Conservation (phyloP, 345 rosid species). For the Toxicodendron radicans region DNA sequence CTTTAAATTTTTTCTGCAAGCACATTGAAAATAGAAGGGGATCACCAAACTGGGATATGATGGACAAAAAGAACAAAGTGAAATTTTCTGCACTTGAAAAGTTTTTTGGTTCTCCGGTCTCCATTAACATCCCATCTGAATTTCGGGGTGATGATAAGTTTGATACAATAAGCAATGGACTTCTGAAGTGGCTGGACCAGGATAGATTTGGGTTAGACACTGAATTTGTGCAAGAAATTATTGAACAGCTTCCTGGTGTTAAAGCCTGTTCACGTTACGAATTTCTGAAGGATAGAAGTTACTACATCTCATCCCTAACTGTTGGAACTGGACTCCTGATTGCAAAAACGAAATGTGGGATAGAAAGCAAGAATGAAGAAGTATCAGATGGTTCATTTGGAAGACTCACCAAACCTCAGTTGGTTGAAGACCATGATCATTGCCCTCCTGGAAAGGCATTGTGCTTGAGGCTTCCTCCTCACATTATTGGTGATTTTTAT, state of each 20-base stretch:
- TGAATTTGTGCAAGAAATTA: conserved; percentile 85
- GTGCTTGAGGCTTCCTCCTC: conserved; percentile 70
- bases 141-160: conserved; percentile 40
- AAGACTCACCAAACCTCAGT: conserved; percentile 48
- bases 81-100: conserved; percentile 45
- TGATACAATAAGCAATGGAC: conserved; percentile 40
- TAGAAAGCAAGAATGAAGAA: conserved; percentile 34
- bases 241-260: conserved; percentile 76
- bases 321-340: conserved; percentile 65
- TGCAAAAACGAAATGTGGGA: conserved; percentile 48
- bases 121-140: conserved; percentile 32
- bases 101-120: conserved; percentile 57
- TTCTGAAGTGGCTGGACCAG: conserved; percentile 74
- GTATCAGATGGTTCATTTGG: conserved; percentile 37
- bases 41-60: conserved; percentile 35
- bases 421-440: conserved; percentile 37
- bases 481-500: conserved; percentile 80
- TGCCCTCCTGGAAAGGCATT: conserved; percentile 61
- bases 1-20: conserved; percentile 57
- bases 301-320: conserved; percentile 43
- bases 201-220: conserved; percentile 92
- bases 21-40: conserved; percentile 50
- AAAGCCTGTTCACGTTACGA: conserved; percentile 67
- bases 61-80: conserved; percentile 38
- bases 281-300: conserved; percentile 53